Evolutionary conservation across 2,329 filamentous ascomycete species (phyloP), one percentile per base, ranked within the genome.

Genomic region (Ustulina deusta): DNA sequence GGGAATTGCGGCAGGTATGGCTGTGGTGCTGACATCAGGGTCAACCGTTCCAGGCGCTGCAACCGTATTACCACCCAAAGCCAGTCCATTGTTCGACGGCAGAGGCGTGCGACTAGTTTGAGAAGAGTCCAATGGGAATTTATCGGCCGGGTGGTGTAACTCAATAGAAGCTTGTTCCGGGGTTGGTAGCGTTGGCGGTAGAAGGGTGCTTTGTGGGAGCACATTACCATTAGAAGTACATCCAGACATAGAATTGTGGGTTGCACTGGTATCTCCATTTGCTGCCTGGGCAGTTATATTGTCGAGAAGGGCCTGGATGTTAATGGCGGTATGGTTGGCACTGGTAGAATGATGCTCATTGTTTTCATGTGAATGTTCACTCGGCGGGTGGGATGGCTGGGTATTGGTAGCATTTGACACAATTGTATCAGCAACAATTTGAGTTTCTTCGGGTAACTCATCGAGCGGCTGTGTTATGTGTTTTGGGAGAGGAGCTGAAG

Each of bases 171-270:
- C 75, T 66, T 82, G 79, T 68, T 82, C 79, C 32, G 82, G 78
- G 67, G 80, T 71, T 55, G 83, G 83, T 57, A 83, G 83, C 73
- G 82, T 81, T 63, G 83, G 78, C 73, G 84, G 85, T 67, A 87
- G 78, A 74, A 84, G 80, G 69, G 83, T 69, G 73, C 78, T 65
- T 75, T 78, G 66, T 73, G 76, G 67, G 56, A 73, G 73, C 63
- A 72, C 70, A 29, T 71, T 44, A 34, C 61, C 60, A 61, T 54
- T 70, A 69, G 74, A 68, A 72, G 67, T 63, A 60, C 66, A 68
- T 64, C 76, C 67, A 62, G 66, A 64, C 68, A 72, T 72, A 6
- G 74, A 71, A 63, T 72, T 77, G 75, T 78, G 74, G 66, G 62
- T 74, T 74, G 72, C 73, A 71, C 73, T 72, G 61, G 70, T 58